Percentiles rank a stretch among this genome's conserved stretches.
phyloP scores from a whole-genome alignment of 2,329 filamentous ascomycete species.

The Xylariaceae sp. region DNA sequence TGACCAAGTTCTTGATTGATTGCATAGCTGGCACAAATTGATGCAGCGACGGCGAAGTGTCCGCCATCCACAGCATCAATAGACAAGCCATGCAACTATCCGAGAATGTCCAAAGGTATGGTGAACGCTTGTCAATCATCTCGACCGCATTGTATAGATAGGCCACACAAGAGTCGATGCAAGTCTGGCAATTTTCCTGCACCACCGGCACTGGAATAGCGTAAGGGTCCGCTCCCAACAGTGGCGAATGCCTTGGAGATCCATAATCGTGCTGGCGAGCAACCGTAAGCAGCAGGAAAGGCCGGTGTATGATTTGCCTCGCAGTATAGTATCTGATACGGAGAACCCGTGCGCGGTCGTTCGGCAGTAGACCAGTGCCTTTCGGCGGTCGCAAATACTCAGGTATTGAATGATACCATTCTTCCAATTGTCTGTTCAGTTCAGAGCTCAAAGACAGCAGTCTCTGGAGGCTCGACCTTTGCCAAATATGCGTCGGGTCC shows the following conservation, averaged over 20 bases:
- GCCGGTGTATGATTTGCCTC: slow-evolving; percentile 64
- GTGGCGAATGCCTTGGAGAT: slow-evolving; percentile 16
- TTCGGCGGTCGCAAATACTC: slow-evolving; percentile 43
- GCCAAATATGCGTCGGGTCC: slow-evolving; percentile 20
- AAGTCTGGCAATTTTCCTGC: slow-evolving; percentile 30
- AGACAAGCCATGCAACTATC: slow-evolving; percentile 32
- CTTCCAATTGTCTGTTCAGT: slow-evolving; percentile 34
- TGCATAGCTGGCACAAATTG: slow-evolving; percentile 25
- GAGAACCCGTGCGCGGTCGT: slow-evolving; percentile 63
- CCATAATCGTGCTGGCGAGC: slow-evolving; percentile 18
- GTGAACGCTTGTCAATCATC: slow-evolving; percentile 32
- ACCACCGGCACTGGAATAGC: slow-evolving; percentile 23
- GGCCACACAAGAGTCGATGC: slow-evolving; percentile 30
- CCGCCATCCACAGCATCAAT: slow-evolving; percentile 29
- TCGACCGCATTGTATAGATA: slow-evolving; percentile 32
- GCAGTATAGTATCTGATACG: slow-evolving; percentile 70
- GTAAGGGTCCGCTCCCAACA: slow-evolving; percentile 16
- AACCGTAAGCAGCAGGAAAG: slow-evolving; percentile 39
- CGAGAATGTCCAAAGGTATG: slow-evolving; percentile 33
- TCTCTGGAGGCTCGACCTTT: slow-evolving; percentile 23
- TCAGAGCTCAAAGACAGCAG: slow-evolving; percentile 30
- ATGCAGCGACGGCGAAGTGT: slow-evolving; percentile 23
- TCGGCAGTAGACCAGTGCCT: slow-evolving; percentile 51
- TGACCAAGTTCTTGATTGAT: slow-evolving; percentile 23
- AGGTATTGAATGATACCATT: slow-evolving; percentile 34